Evolutionary conservation across 345 rosid species (phyloP).

Genomic region (Barbarea vulgaris): DNA sequence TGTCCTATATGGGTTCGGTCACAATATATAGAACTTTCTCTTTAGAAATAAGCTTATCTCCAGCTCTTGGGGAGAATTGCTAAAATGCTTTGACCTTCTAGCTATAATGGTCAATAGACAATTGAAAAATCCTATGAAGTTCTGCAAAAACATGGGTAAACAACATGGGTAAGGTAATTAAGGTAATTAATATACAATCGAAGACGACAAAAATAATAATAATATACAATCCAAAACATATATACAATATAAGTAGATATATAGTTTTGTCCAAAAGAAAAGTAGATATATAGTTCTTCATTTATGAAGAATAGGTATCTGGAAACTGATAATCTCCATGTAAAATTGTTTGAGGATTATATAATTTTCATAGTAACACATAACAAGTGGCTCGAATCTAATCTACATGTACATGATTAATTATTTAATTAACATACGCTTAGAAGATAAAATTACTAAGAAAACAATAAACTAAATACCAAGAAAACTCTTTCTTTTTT

Average conservation of each 20-base stretch:
- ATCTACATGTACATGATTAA: neutral
- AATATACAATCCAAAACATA: neutral
- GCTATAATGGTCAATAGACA: neutral
- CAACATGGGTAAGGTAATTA: too few species aligned
- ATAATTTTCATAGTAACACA: neutral
- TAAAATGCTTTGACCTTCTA: neutral
- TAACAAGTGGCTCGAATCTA: neutral
- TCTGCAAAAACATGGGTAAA: neutral
- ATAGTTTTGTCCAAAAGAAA: too few species aligned
- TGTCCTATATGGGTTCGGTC: neutral
- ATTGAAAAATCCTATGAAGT: neutral
- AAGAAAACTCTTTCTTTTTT: too few species aligned
- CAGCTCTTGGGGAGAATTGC: too few species aligned
- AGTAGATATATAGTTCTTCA: neutral
- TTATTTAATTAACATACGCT: neutral
- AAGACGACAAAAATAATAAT: too few species aligned
- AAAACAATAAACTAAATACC: neutral
- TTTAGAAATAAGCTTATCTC: too few species aligned
- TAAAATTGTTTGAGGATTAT: neutral
- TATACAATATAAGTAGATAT: too few species aligned
- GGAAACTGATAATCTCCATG: neutral
- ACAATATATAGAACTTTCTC: neutral
- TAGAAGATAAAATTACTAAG: neutral
- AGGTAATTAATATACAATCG: too few species aligned
- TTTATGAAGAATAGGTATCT: neutral